Conservation (phyloP, 2,329 filamentous ascomycete species). For the Diaporthe sp. region DNA sequence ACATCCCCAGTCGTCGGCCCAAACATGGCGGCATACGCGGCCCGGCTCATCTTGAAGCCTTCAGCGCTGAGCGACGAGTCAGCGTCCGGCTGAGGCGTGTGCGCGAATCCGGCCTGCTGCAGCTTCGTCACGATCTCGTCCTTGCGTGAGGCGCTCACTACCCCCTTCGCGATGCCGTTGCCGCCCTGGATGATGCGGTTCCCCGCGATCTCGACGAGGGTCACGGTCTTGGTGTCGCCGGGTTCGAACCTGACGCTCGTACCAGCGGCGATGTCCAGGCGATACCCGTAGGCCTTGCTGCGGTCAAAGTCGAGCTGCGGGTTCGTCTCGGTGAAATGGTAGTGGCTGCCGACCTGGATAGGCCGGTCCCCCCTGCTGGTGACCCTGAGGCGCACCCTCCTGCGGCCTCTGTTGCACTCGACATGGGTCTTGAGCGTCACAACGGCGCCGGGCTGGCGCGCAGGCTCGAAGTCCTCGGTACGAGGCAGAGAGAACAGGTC, state of each 20-base stretch:
- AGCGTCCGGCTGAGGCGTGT: conserved; percentile 75
- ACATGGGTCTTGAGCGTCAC: conserved; percentile 79
- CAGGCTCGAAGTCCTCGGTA: conserved; percentile 74
- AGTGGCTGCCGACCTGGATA: conserved; percentile 94
- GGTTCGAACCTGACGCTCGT: conserved; percentile 96
- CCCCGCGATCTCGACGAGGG: conserved; percentile 89
- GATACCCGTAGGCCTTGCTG: conserved; percentile 83
- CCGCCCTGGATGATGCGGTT: conserved; percentile 85
- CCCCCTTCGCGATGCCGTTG: conserved; percentile 82
- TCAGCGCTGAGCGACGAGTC: conserved; percentile 69
- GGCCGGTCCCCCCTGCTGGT: conserved; percentile 91
- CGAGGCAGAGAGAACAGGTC: conserved; percentile 77
- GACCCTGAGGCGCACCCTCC: conserved; percentile 80
- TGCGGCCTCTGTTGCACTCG: conserved; percentile 79
- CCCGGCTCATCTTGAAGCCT: conserved; percentile 79
- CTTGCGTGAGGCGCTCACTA: conserved; percentile 73
- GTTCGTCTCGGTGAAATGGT: conserved; percentile 97
- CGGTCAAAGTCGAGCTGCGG: conserved; percentile 92
- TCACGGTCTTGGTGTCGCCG: conserved; percentile 91
- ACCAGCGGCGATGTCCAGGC: conserved; percentile 90
- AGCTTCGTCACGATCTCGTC: conserved; percentile 78
- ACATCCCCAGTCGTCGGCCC: conserved; percentile 91
- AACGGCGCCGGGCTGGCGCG: conserved; percentile 84
- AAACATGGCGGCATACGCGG: conserved; percentile 89
- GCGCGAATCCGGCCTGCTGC: conserved; percentile 82